phyloP scores from a whole-genome alignment of 352 stramenopile species.

The Phytophthora sojae region DNA sequence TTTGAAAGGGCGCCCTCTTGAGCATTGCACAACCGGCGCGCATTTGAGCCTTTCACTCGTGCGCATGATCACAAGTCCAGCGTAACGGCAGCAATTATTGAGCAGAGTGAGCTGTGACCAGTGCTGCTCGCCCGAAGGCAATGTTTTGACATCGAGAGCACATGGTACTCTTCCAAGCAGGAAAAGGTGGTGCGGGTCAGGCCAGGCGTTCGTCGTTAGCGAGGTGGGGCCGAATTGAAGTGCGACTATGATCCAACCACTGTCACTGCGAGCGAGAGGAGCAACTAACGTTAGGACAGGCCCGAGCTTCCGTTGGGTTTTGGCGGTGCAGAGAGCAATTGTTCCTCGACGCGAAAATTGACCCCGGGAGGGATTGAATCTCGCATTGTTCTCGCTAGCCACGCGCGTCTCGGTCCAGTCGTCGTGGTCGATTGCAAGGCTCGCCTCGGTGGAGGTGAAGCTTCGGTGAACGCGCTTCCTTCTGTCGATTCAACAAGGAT shows the following conservation, averaged over 20 bases:
- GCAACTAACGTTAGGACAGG: no score
- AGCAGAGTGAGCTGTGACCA: conserved; percentile 8
- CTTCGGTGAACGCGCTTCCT: conserved; percentile 32
- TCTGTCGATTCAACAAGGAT: conserved; percentile 23
- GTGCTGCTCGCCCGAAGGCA: conserved; percentile 2
- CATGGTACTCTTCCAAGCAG: neutral
- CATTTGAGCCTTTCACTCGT: conserved; percentile 30
- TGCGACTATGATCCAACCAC: conserved; percentile 14
- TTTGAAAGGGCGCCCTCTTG: neutral
- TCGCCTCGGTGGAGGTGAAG: conserved; percentile 23
- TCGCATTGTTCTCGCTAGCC: no score
- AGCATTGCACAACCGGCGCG: conserved; percentile 16
- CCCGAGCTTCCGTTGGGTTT: neutral
- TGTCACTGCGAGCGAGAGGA: no score
- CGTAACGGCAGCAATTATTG: conserved; percentile 32
- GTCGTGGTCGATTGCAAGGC: neutral
- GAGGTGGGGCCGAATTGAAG: neutral
- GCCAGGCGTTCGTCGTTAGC: neutral
- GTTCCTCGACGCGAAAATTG: conserved; percentile 17
- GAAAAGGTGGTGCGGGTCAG: neutral
- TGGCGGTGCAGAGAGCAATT: conserved; percentile 12
- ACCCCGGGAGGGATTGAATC: neutral
- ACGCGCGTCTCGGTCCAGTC: conserved; percentile 4
- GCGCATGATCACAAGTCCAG: conserved; percentile 2
- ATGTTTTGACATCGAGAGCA: neutral